These are phyloP conservation scores for Ustilago trichophora DNA, from an alignment of 1,284 basidiomycete species.

Conservation along the genomic window DNA sequence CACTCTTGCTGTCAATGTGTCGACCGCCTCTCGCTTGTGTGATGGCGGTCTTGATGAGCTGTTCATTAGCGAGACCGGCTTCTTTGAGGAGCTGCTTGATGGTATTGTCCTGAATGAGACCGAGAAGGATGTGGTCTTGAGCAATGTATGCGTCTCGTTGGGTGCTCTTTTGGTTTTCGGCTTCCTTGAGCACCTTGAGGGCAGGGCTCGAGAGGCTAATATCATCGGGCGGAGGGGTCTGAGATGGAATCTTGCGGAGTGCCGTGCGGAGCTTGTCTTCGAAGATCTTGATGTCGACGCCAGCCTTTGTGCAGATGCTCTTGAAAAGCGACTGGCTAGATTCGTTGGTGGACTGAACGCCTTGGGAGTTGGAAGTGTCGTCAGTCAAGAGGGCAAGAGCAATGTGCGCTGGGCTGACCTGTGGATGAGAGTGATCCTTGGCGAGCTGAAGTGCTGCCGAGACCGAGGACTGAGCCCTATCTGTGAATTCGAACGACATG, in stretches of 20 bases:
- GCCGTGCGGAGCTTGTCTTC: slow-evolving; percentile 55
- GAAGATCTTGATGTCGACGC: slow-evolving; percentile 73
- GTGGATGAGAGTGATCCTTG: slow-evolving; percentile 81
- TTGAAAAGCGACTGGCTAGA: slow-evolving; percentile 73
- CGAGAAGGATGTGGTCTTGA: slow-evolving; percentile 82
- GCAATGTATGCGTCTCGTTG: slow-evolving; percentile 90
- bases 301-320: slow-evolving; percentile 79
- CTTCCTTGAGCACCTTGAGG: slow-evolving; percentile 59
- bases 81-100: slow-evolving; percentile 79
- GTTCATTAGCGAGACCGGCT: slow-evolving; percentile 74
- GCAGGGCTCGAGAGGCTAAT: slow-evolving; percentile 52
- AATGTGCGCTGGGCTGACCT: slow-evolving; percentile 77
- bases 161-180: slow-evolving; percentile 55
- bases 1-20: slow-evolving; percentile 80
- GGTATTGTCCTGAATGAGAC: slow-evolving; percentile 77
- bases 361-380: slow-evolving; percentile 56
- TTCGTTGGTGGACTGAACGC: slow-evolving; percentile 58
- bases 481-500: slow-evolving; percentile 74
- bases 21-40: slow-evolving; percentile 82
- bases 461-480: slow-evolving; percentile 77
- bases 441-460: slow-evolving; percentile 79
- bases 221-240: slow-evolving; percentile 61
- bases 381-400: slow-evolving; percentile 77
- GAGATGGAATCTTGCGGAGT: slow-evolving; percentile 62
- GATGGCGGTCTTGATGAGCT: slow-evolving; percentile 79